Evolutionary conservation across 2,329 filamentous ascomycete species (phyloP).

Genomic region (Aspergillus sp.): DNA sequence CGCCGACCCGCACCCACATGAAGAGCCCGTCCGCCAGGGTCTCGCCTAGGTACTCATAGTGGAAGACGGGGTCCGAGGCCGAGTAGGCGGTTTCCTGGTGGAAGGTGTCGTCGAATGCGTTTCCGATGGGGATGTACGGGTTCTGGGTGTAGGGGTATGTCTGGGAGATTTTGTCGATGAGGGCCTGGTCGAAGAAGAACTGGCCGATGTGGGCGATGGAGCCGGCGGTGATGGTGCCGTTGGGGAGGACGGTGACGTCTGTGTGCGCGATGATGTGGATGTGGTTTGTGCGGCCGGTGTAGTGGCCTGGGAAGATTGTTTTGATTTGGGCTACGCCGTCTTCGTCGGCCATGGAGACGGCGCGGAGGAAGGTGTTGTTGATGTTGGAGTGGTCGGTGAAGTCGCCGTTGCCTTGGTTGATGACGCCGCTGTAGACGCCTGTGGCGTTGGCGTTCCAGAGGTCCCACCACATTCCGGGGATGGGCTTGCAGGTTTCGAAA

Average conservation of each 20-base stretch:
- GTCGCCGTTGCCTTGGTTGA: constrained; percentile 38
- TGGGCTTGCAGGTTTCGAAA: constrained; percentile 42
- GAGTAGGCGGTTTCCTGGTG: too few relatives aligned
- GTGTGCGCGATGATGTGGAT: constrained; percentile 32
- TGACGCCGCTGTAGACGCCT: constrained; percentile 42
- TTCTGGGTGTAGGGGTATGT: too few relatives aligned
- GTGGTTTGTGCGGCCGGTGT: constrained; percentile 28
- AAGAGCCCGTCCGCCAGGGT: too few relatives aligned
- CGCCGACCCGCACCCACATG: too few relatives aligned
- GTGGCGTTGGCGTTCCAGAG: constrained; percentile 46
- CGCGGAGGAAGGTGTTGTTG: constrained; percentile 46
- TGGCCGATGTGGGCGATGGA: constrained; percentile 61
- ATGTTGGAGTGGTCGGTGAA: constrained; percentile 39
- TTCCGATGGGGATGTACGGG: too few relatives aligned
- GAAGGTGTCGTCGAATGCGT: too few relatives aligned
- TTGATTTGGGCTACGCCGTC: constrained; percentile 46
- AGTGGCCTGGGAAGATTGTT: constrained; percentile 49
- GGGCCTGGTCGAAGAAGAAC: constrained; percentile 62
- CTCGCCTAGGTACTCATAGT: too few relatives aligned
- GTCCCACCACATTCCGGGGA: constrained; percentile 36
- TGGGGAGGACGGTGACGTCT: constrained; percentile 32
- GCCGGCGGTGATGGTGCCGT: constrained; percentile 53
- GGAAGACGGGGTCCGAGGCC: too few relatives aligned
- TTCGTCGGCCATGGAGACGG: constrained; percentile 43
- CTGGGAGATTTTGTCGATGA: constrained; percentile 37